These are phyloP conservation scores for Pythium sukuiense DNA, from an alignment of 352 stramenopile species.

Conservation along the genomic window DNA sequence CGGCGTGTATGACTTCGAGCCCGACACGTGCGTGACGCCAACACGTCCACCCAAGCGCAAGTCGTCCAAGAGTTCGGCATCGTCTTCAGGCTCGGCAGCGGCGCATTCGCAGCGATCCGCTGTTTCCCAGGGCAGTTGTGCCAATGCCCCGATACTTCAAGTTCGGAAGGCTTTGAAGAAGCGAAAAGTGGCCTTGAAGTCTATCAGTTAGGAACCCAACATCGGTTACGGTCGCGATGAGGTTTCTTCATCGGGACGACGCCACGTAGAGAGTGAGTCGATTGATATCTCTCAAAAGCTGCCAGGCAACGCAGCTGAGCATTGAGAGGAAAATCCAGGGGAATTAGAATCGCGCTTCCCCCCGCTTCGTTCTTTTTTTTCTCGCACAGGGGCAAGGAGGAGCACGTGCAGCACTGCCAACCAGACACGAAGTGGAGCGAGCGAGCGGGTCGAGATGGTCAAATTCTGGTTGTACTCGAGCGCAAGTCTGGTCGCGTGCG, in stretches of 20 bases:
- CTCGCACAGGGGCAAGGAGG: background rate
- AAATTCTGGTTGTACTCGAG: slow-evolving; percentile 90
- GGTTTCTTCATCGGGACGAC: slow-evolving; percentile 13
- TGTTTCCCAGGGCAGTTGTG: slow-evolving; percentile 4
- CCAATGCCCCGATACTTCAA: slow-evolving; percentile 30
- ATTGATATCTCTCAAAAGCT: slow-evolving; percentile 9
- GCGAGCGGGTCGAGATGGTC: slow-evolving; percentile 34
- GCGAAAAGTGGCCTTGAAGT: slow-evolving; percentile 24
- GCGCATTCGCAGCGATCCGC: background rate
- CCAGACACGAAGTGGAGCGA: background rate
- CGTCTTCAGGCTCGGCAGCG: background rate
- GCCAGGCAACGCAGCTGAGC: slow-evolving; percentile 13
- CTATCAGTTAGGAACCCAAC: slow-evolving; percentile 24
- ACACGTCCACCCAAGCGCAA: slow-evolving; percentile 8
- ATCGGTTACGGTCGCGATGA: background rate
- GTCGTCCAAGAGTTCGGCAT: background rate
- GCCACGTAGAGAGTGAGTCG: slow-evolving; percentile 16
- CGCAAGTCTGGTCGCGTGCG: slow-evolving; percentile 80
- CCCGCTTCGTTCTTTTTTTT: slow-evolving; percentile 22
- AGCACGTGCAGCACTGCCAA: background rate
- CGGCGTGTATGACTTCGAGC: slow-evolving; percentile 23
- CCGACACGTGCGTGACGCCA: slow-evolving; percentile 6
- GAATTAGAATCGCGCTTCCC: background rate
- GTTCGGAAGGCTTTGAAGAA: slow-evolving; percentile 30
- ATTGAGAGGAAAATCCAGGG: slow-evolving; percentile 9